A percentile compares a stretch with the other conserved stretches of the same genome.
phyloP scores from a whole-genome alignment of 768 basidiomycete species.

The Galerina sulciceps region DNA sequence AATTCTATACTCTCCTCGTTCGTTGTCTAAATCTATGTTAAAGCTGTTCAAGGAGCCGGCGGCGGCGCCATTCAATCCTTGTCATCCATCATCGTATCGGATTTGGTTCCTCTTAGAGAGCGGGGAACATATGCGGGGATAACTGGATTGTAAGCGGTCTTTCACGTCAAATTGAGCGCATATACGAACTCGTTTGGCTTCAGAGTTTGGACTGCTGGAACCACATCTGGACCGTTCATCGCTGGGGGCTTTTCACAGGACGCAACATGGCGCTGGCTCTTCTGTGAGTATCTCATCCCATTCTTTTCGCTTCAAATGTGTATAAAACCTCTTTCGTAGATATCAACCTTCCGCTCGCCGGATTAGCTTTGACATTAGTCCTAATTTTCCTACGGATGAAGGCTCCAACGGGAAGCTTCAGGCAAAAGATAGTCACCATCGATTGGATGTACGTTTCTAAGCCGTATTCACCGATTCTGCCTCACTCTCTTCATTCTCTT shows the following conservation, averaged over 20 bases:
- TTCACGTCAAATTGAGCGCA: neutral
- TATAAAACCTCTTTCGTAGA: neutral
- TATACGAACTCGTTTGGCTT: too few relatives aligned
- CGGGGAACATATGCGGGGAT: neutral
- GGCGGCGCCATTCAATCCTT: neutral
- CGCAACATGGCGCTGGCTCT: too few relatives aligned
- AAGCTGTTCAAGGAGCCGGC: slow-evolving; percentile 2
- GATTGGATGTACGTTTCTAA: slow-evolving; percentile 44
- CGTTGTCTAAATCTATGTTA: neutral
- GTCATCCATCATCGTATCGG: slow-evolving; percentile 1
- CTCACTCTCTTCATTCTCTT: too few relatives aligned
- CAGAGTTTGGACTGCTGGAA: too few relatives aligned
- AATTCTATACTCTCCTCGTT: neutral
- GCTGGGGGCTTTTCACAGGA: too few relatives aligned
- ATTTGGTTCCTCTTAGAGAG: slow-evolving; percentile 1
- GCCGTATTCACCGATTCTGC: too few relatives aligned
- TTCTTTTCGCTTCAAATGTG: too few relatives aligned
- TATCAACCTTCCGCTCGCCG: slow-evolving; percentile 4
- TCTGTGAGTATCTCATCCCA: too few relatives aligned
- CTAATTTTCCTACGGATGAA: neutral
- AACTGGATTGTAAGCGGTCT: neutral
- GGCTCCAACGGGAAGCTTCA: neutral
- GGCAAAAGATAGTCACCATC: slow-evolving; percentile 23
- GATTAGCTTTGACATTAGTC: neutral
- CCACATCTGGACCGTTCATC: too few relatives aligned